phyloP scores from a whole-genome alignment of 139 green algal species.

The Eudorina sp. region DNA sequence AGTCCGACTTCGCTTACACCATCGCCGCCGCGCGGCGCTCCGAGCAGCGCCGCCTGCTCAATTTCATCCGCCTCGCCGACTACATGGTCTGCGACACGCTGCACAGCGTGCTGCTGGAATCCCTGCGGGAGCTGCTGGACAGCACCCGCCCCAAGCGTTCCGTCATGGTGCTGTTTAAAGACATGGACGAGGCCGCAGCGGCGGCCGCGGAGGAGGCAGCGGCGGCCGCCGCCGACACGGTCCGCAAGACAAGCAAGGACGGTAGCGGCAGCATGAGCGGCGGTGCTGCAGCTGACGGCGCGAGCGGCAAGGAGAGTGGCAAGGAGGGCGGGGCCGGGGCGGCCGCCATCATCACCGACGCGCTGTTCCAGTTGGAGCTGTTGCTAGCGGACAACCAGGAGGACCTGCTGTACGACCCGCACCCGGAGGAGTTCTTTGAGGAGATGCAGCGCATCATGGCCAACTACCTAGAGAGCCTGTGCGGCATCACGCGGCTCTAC shows the following conservation, averaged over 20 bases:
- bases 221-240: slow-evolving; percentile 2
- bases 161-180: slow-evolving; percentile 17
- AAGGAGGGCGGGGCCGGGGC: neutral
- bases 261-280: neutral
- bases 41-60: slow-evolving; percentile 81
- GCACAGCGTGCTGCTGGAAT: slow-evolving; percentile 74
- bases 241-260: slow-evolving; percentile 23
- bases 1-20: slow-evolving; percentile 81
- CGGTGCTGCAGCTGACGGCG: neutral
- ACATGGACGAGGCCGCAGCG: slow-evolving; percentile 30
- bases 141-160: slow-evolving; percentile 20
- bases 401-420: slow-evolving; percentile 65
- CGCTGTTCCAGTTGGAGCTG: slow-evolving; percentile 78
- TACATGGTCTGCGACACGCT: slow-evolving; percentile 87
- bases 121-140: slow-evolving; percentile 65
- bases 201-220: slow-evolving; percentile 6
- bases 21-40: slow-evolving; percentile 79
- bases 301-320: too few species aligned
- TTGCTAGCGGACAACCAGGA: slow-evolving; percentile 63
- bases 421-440: slow-evolving; percentile 61
- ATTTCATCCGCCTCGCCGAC: slow-evolving; percentile 83
- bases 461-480: slow-evolving; percentile 67
- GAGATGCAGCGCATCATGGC: slow-evolving; percentile 58
- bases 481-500: slow-evolving; percentile 66
- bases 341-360: neutral